Base-by-base conservation (phyloP, 2,329 filamentous ascomycete genomes). In the Aspergillus arachidicola region DNA sequence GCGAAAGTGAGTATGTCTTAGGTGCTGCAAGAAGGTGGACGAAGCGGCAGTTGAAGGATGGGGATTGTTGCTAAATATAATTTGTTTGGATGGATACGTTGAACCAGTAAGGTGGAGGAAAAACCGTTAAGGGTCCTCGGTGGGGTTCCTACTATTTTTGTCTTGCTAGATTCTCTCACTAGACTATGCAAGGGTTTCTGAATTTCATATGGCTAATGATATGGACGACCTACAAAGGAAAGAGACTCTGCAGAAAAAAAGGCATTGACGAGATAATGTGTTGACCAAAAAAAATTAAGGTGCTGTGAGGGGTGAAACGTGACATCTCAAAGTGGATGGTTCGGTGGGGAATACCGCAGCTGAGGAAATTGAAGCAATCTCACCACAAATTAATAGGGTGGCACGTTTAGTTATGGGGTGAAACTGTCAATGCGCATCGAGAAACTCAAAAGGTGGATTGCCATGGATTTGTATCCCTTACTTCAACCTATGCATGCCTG, bases 31-130 rank as follows among this genome's bases (percentile, higher is more conserved):
- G n/a, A 32, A 21, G n/a, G 46, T 50, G 7, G 46, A 50, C 23
- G 46, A 32, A 48, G 16, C 48, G 19, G 48, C 19, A 51, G 48
- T 51, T 51, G 48, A n/a, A 26, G 21, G 51, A 55, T 55, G 51
- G 51, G 14, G 32, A 23, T 19, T 41, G 32, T 38, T 55, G 48
- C 51, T 55, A 55, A 55, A 55, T 55, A 26, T 55, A 55, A 55
- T 51, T 32, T 26, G 23, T n/a, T 32, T 16, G 26, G 16, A 50
- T 38, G 51, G 51, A 36, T 55, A n/a, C 21, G 32, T 14, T 55
- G 34, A 21, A 41, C 51, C 32, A 55, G 32, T 55, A 36, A 55
- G 32, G 38, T 36, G 6, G 32, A 36, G n/a, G 4, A 28, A 38
- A 38, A 55, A 55, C 32, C 32, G 30, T 38, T 41, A 36, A 38